Conservation (phyloP, 2,329 filamentous ascomycete genomes). For the Aspergillus fructus region DNA sequence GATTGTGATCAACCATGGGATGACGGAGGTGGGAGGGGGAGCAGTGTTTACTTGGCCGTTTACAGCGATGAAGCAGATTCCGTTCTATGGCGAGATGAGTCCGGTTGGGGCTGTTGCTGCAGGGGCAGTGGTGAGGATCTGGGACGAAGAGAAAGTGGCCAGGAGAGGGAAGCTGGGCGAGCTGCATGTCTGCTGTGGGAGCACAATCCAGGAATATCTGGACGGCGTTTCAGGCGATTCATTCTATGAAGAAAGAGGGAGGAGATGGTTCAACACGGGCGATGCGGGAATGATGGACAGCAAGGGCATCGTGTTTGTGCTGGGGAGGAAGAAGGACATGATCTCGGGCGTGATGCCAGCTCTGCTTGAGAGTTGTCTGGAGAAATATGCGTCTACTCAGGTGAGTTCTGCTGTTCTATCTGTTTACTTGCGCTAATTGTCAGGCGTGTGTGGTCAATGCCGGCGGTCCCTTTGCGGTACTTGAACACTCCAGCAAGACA, state of each 20-base stretch:
- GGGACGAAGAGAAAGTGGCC: neutral
- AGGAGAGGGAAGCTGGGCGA: neutral
- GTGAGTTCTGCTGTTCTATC: neutral
- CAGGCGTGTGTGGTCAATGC: conserved; percentile 1
- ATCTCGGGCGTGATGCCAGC: neutral
- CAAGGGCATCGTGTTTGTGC: neutral
- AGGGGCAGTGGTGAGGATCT: neutral
- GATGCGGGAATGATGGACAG: conserved; percentile 1
- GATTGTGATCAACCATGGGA: neutral
- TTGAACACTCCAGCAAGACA: neutral
- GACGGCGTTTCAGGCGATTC: neutral
- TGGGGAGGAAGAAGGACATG: neutral
- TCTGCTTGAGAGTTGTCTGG: neutral
- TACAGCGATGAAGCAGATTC: neutral
- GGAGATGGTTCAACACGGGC: neutral
- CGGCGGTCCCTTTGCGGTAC: neutral
- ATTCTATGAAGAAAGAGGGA: neutral
- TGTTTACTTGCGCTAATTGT: neutral
- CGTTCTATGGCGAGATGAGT: conserved; percentile 1
- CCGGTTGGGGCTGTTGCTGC: neutral
- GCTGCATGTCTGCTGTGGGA: neutral
- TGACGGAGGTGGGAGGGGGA: conserved; percentile 1
- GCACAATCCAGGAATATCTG: neutral
- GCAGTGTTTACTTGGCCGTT: neutral
- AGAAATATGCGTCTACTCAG: neutral